Evolutionary conservation across 73 alveolate species (phyloP).

Genomic region (Paramecium bursaria): DNA sequence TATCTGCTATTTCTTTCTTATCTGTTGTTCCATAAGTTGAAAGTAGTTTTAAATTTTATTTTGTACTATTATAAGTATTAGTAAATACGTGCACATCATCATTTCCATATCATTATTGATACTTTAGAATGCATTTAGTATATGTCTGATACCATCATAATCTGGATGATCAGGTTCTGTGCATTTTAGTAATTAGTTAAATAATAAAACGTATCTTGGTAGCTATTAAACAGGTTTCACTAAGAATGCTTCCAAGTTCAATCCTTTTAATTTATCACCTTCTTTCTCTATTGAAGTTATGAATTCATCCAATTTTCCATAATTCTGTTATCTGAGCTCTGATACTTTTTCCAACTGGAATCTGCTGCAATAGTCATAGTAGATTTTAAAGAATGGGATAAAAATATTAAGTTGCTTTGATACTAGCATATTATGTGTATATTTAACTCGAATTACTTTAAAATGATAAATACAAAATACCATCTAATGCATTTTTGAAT

Average conservation of each 20-base stretch:
- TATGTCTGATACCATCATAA: slow-evolving; percentile 1
- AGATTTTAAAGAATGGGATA: slow-evolving; percentile 42
- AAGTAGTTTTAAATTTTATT: slow-evolving; percentile 40
- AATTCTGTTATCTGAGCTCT: background rate
- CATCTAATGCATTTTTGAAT: too few relatives aligned
- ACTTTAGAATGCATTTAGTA: background rate
- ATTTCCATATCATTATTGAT: slow-evolving; percentile 3
- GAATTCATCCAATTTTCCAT: too few relatives aligned
- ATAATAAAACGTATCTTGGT: slow-evolving; percentile 50
- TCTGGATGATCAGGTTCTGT: slow-evolving; percentile 48
- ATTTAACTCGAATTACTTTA: too few relatives aligned
- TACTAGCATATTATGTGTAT: too few relatives aligned
- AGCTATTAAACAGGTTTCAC: slow-evolving; percentile 56
- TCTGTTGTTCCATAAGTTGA: slow-evolving; percentile 41
- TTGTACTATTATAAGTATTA: background rate
- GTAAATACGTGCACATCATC: slow-evolving; percentile 41
- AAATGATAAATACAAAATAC: too few relatives aligned
- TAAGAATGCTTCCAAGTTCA: slow-evolving; percentile 44
- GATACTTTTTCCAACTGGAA: background rate
- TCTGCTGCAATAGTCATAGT: slow-evolving; percentile 57
- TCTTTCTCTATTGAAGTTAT: background rate
- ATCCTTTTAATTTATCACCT: background rate
- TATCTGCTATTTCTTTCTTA: slow-evolving; percentile 26
- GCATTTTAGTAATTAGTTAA: slow-evolving; percentile 9
- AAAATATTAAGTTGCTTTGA: background rate